Base-by-base conservation (phyloP, 2,329 filamentous ascomycete species). In the Cordyceps cateniannulata region DNA sequence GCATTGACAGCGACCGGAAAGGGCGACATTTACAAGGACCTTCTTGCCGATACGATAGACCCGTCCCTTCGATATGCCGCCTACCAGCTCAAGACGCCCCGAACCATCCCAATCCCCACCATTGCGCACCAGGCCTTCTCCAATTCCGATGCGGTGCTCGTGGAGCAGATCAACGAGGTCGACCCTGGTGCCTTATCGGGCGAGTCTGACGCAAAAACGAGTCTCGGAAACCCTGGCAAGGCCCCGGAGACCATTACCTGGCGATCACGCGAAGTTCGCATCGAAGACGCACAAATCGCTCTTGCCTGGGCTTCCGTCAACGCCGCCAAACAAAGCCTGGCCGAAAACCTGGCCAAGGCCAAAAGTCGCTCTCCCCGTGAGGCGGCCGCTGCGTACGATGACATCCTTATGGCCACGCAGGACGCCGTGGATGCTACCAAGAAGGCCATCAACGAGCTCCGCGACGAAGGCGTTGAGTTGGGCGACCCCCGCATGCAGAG, bases 361-460 rank as follows among this genome's bases (percentile, higher is more conserved):
- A 68, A 69, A 42, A 72, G 76, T 35, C 73, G 77, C 62, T 76
- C 79, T 59, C 81, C 78, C 56, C 85, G 80, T 66, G 90, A 95
- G 63, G 85, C 88, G 68, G 91, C 93, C 12, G 89, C 87, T 9
- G 91, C 91, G 7, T 99, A 98, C 72, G 95, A 99, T 67, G 90
- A 89, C 64, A 87, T 98, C 58, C 85, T 99, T 27, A 91, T 89
- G 66, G 87, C 92, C 24, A 95, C 91, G 66, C 95, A 98, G 74
- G 93, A 99, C 71, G 91, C 91, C 3, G 91, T 93, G 22, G 95
- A 99, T 75, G 91, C 92, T 5, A 95, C 93, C 0, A 96, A 96
- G 74, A 87, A 89, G 67, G 92, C 92, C 12, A 96, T 97, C 62
- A 93, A 98, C 65, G 95, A 98, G 72, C 79, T 97, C 61, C 84